phyloP scores from a whole-genome alignment of 1,284 basidiomycete species.

The Ustilago vetiveriae region DNA sequence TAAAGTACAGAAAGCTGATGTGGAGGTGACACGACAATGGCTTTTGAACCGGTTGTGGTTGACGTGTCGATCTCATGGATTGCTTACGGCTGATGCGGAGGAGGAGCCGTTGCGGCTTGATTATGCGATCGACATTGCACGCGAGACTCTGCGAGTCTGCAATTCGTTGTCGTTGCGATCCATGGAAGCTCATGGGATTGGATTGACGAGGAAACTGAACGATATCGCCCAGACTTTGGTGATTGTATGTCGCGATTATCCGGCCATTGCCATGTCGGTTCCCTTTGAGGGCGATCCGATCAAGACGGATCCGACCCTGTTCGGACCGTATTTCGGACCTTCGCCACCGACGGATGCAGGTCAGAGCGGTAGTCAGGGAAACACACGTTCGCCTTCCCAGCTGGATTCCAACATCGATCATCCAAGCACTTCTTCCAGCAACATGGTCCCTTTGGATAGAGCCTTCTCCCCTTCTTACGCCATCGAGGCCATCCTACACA shows the following conservation, averaged over 20 bases:
- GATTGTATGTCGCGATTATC: slow-evolving; percentile 52
- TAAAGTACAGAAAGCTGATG: slow-evolving; percentile 54
- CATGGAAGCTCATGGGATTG: slow-evolving; percentile 61
- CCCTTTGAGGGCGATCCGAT: slow-evolving; percentile 47
- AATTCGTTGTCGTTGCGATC: slow-evolving; percentile 41
- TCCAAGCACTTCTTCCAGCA: slow-evolving; percentile 11
- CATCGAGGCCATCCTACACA: slow-evolving; percentile 54
- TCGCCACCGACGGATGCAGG: slow-evolving; percentile 14
- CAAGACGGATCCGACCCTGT: slow-evolving; percentile 35
- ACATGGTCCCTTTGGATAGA: slow-evolving; percentile 24
- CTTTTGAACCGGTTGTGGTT: slow-evolving; percentile 55
- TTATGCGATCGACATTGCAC: slow-evolving; percentile 54
- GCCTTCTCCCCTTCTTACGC: slow-evolving; percentile 39
- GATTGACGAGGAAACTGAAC: slow-evolving; percentile 53
- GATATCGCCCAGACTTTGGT: slow-evolving; percentile 58
- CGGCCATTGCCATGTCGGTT: slow-evolving; percentile 43
- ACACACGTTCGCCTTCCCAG: slow-evolving; percentile 7
- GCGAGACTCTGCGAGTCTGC: slow-evolving; percentile 53
- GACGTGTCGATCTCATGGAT: slow-evolving; percentile 44
- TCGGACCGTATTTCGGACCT: slow-evolving; percentile 39
- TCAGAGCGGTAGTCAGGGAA: not conserved
- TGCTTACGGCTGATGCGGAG: slow-evolving; percentile 34
- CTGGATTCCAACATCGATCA: slow-evolving; percentile 4
- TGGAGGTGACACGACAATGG: slow-evolving; percentile 59
- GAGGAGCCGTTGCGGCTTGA: slow-evolving; percentile 45